Conservation (phyloP, 495 filamentous ascomycete species). For the Daldinia bambusicola region DNA sequence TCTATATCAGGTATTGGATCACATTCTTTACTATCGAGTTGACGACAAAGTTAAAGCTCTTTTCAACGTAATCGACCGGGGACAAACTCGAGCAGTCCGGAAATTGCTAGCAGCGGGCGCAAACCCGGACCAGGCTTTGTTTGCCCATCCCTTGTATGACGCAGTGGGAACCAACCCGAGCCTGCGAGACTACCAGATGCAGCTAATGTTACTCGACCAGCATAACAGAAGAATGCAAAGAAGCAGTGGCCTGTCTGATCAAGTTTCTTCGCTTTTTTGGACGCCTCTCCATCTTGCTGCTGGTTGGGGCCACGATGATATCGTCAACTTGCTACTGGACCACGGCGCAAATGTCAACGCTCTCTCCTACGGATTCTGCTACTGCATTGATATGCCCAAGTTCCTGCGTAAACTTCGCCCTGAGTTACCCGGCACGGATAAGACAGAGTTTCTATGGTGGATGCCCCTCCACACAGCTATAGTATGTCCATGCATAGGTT, state of each 20-base stretch:
- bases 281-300: conserved; percentile 22
- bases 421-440: background rate
- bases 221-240: background rate
- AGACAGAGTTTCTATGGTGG: background rate
- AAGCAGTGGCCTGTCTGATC: background rate
- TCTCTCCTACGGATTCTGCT: conserved; percentile 8
- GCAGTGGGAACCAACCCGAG: no score
- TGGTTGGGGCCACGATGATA: conserved; percentile 3
- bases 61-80: background rate
- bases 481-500: conserved; percentile 17
- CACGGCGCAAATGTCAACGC: conserved; percentile 20
- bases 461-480: conserved; percentile 29
- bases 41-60: background rate
- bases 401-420: background rate
- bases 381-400: background rate
- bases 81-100: background rate
- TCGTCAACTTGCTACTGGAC: conserved; percentile 8
- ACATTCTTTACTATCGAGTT: conserved; percentile 3
- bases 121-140: conserved; percentile 6
- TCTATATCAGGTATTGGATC: background rate
- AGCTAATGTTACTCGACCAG: background rate
- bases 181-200: background rate
- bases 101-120: conserved; percentile 14
- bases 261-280: background rate
- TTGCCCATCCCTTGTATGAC: background rate